Base-by-base conservation (phyloP, 1,139 yeast species). In the Taiozyma sp. region DNA sequence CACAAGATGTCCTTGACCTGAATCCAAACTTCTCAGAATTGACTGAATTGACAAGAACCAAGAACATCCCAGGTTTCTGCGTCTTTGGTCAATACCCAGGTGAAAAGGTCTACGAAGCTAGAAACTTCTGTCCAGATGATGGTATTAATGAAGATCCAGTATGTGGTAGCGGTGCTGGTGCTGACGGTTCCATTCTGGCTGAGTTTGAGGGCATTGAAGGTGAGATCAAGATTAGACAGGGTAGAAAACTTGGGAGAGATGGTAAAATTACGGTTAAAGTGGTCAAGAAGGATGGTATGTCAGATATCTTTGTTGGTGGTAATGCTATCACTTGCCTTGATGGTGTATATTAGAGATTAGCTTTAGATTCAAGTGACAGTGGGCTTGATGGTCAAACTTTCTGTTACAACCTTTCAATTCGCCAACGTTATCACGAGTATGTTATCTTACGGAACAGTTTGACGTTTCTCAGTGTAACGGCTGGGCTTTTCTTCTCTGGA, bases 131-230 rank as follows among this genome's bases (percentile, higher is more conserved):
- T 3, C 24, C 42, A 30, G 19, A 21, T 2, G 56, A 54, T 4
- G 72, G 70, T 11, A 68, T 70, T 1, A 45, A 57, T 24, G 82
- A 77, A 53, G 82, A 77, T 58, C 80, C 81, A 2, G 81, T 75
- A 4, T 77, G 81, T 61, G 82, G 81, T 4, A 69, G 76, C 54
- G 81, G 81, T 13, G 68, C 75, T 13, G 77, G 69, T 49, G 65
- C 76, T 52, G 53, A 69, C 55, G 68, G 70, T 41, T 63, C 61
- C 53, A 44, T 64, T 46, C 63, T 44, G 66, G 59, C 64, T 61
- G 62, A 57, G 51, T n/a, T 45, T 42, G 30, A 50, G 55, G 47
- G 52, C 45, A 24, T 61, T 51, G 55, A 51, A 53, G 39, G 54
- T 47, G 29, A 53, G 1, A 50, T 67, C n/a, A 49, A 49, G 7